Evolutionary conservation across 805 yeast genomes (phyloP), one percentile per base, ranked within the genome.

Genomic region (Saccharomycopsis schoenii): DNA sequence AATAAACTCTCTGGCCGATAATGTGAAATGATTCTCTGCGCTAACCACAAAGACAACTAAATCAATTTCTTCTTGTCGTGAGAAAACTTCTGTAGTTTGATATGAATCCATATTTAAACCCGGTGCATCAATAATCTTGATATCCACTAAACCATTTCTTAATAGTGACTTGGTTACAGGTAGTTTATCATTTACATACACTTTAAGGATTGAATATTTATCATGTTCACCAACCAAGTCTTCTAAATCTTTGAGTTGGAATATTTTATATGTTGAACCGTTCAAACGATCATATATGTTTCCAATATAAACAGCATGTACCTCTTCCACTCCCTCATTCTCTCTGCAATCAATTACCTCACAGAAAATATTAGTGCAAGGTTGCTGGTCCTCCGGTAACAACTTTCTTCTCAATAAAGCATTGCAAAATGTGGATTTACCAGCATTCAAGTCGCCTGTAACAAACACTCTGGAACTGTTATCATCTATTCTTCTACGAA

Each of bases 31-130:
- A 68, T 94, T 96, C 69, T 92, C 98, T 0, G 99, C 96, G 71
- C 87, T 89, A 1, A 94, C 97, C 1, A 96, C 98, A 76, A 94
- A 96, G 0, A 94, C 93, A 2, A 94, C 97, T 66, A 94, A 78
- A 71, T 94, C 99, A 64, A 94, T 94, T 69, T 94, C 99, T 69
- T 94, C 98, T 74, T 94, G 98, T 63, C 97, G 83, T 1, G 97
- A 87, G 71, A 93, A 92, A 0, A 94, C 91, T 69, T 93, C 96
- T 1, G 97, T 89, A 0, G 99, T 94, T 71, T 90, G 97, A 67
- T 86, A 87, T 4, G 94, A 88, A 68, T 93, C 97, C 79, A 91
- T 80, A 71, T 94, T 94, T 61, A 94, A 77, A 0, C 99, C 99
- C 0, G 99, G 99, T 0, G 98, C 97, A 74, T 94, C 99, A 59